Evolutionary conservation across 2,329 filamentous ascomycete genomes (phyloP), one percentile per base, ranked within the genome.

Genomic region (Exserohilum rostratum): DNA sequence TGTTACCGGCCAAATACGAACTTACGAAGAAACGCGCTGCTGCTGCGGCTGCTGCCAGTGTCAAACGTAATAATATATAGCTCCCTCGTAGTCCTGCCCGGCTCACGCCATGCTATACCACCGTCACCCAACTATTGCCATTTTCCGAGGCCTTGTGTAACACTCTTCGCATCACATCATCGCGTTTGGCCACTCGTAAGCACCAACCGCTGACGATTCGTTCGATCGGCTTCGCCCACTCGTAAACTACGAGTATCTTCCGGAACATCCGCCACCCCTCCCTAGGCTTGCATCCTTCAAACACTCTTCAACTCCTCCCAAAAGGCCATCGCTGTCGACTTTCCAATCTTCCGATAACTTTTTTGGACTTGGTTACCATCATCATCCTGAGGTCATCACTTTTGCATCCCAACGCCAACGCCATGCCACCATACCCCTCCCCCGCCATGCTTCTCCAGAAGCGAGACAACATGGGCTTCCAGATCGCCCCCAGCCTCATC

Each of bases 401-500:
- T 35, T 10, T 37, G 30, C 40, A 50, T 25, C 7, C 20, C 35
- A 38, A 33, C 17, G 27, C 17, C 33, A 20, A 30, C 45, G 29
- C 40, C 37, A 48, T 48, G 35, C 46, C 46, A 27, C 46, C 46
- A 34, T 39, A 38, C 42, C 18, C 42, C 37, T 18, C 56, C 39
- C 20, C 48, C 46, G 42, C 15, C 31, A 63, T 62, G 58, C 49
- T 58, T 17, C 39, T 68, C 18, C 44, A 58, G 9, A 66, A 65
- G 46, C 58, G 65, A 58, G 61, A 65, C 49, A 68, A 70, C 50
- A 68, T 66, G 60, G 69, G 61, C 29, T 71, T 65, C 53, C 40
- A 60, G 1, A 57, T 73, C 17, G 59, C 60, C 29, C 69, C 68
- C 5, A 33, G 54, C 11, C 52, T 66, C 11, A 69, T 73, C 55